These are phyloP conservation scores for Nakaseomyces delphensis DNA, from an alignment of 1,139 yeast species.

Conservation along the genomic window DNA sequence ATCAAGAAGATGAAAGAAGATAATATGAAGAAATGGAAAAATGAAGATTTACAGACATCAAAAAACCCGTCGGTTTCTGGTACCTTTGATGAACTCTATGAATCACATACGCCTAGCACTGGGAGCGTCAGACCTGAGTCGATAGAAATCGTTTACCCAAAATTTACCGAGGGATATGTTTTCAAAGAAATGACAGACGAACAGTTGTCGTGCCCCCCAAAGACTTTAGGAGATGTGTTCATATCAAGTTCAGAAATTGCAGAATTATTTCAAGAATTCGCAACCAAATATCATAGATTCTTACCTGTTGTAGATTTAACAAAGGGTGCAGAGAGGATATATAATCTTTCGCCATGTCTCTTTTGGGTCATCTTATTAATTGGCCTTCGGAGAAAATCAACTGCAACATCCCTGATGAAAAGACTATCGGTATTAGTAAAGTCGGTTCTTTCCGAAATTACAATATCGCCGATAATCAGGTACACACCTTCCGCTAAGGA, in stretches of 20 bases:
- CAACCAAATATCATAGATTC: slow-evolving; percentile 67
- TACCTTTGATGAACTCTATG: background rate
- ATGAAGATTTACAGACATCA: slow-evolving; percentile 1
- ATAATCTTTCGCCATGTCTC: slow-evolving; percentile 71
- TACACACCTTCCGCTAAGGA: slow-evolving; percentile 67
- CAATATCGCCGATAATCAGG: slow-evolving; percentile 82
- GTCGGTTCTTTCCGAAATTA: slow-evolving; percentile 72
- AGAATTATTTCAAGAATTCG: slow-evolving; percentile 62
- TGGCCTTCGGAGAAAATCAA: slow-evolving; percentile 48
- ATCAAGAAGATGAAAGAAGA: slow-evolving; percentile 14
- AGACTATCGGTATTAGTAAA: slow-evolving; percentile 62
- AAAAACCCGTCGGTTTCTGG: background rate
- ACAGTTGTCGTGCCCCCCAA: slow-evolving; percentile 48
- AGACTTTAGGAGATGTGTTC: slow-evolving; percentile 57
- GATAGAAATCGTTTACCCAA: background rate
- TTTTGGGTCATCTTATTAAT: slow-evolving; percentile 92
- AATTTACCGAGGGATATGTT: slow-evolving; percentile 1
- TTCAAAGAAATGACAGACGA: slow-evolving; percentile 33
- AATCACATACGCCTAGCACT: slow-evolving; percentile 1
- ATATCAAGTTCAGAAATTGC: slow-evolving; percentile 54
- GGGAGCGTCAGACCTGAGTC: slow-evolving; percentile 1
- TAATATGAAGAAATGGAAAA: slow-evolving; percentile 3
- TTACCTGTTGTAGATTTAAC: slow-evolving; percentile 78
- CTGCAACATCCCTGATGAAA: slow-evolving; percentile 37
- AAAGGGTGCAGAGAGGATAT: slow-evolving; percentile 74